These are phyloP conservation scores for Melanogaster broomeanus DNA, from an alignment of 768 basidiomycete species.

Conservation along the genomic window DNA sequence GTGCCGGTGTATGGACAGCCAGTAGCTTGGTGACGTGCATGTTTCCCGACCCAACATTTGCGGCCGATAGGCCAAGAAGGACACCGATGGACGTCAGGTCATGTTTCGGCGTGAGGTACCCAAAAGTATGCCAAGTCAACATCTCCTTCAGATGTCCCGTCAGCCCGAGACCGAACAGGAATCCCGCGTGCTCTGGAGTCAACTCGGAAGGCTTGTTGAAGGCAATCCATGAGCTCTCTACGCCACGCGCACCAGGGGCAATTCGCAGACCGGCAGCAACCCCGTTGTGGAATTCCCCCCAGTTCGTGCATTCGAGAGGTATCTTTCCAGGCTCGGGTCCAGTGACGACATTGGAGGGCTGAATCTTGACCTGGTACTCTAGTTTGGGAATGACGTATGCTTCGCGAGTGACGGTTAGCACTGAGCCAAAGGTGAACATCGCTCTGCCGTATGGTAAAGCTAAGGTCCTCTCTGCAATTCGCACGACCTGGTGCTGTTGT, in stretches of 20 bases:
- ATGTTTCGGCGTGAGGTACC: constrained; percentile 94
- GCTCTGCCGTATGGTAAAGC: constrained; percentile 88
- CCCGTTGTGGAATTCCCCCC: constrained; percentile 99
- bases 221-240: constrained; percentile 94
- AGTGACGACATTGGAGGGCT: constrained; percentile 68
- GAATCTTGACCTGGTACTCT: constrained; percentile 72
- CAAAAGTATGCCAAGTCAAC: constrained; percentile 94
- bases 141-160: constrained; percentile 89
- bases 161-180: constrained; percentile 89
- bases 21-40: constrained; percentile 88
- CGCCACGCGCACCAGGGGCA: constrained; percentile 65
- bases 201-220: constrained; percentile 93
- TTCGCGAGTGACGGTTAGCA: constrained; percentile 73
- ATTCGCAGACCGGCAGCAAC: constrained; percentile 90
- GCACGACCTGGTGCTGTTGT: constrained; percentile 77
- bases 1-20: constrained; percentile 90
- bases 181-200: constrained; percentile 94
- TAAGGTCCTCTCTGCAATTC: constrained; percentile 86
- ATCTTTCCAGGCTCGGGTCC: constrained; percentile 75
- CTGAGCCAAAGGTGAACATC: constrained; percentile 87
- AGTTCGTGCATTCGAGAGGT: constrained; percentile 67
- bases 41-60: constrained; percentile 84
- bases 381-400: constrained; percentile 79
- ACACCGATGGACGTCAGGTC: constrained; percentile 94
- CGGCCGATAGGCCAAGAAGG: constrained; percentile 89